These are phyloP conservation scores for Kodamaea hsintzibuensis DNA, from an alignment of 805 yeast genomes.

Conservation along the genomic window DNA sequence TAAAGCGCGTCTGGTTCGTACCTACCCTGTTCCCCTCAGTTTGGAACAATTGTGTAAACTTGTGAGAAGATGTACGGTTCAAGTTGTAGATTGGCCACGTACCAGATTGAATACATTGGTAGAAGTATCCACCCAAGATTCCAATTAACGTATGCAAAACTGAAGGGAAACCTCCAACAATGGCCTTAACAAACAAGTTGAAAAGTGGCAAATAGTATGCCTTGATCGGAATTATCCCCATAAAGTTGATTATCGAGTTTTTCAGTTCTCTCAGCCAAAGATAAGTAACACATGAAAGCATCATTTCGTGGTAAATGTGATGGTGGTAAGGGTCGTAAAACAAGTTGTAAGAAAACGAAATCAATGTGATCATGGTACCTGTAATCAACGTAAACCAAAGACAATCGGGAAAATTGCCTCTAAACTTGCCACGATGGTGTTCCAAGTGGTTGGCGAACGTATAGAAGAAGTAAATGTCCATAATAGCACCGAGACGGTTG, in stretches of 20 bases:
- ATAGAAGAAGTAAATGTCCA: conserved; percentile 59
- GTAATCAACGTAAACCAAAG: conserved; percentile 52
- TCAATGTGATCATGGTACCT: conserved; percentile 46
- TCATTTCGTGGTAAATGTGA: conserved; percentile 35
- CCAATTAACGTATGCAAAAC: conserved; percentile 50
- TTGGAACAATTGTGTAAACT: not conserved
- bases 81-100: conserved; percentile 46
- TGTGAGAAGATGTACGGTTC: not conserved
- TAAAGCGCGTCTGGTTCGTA: conserved; percentile 12
- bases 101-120: conserved; percentile 61
- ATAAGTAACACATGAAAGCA: conserved; percentile 56
- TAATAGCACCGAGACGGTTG: conserved; percentile 28
- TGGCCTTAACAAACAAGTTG: conserved; percentile 30
- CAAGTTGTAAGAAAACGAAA: conserved; percentile 21
- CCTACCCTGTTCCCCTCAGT: conserved; percentile 34
- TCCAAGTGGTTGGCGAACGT: conserved; percentile 59
- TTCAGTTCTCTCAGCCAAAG: conserved; percentile 63
- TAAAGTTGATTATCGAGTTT: conserved; percentile 53
- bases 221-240: conserved; percentile 52
- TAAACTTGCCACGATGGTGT: conserved; percentile 44
- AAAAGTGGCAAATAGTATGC: conserved; percentile 56
- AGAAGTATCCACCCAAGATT: conserved; percentile 55
- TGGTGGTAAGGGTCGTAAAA: conserved; percentile 4
- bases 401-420: conserved; percentile 53
- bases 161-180: conserved; percentile 45